A percentile compares a stretch with the other conserved stretches of the same genome.
Conservation (phyloP, 495 filamentous ascomycete species). For the Hypoxylon lenormandii region DNA sequence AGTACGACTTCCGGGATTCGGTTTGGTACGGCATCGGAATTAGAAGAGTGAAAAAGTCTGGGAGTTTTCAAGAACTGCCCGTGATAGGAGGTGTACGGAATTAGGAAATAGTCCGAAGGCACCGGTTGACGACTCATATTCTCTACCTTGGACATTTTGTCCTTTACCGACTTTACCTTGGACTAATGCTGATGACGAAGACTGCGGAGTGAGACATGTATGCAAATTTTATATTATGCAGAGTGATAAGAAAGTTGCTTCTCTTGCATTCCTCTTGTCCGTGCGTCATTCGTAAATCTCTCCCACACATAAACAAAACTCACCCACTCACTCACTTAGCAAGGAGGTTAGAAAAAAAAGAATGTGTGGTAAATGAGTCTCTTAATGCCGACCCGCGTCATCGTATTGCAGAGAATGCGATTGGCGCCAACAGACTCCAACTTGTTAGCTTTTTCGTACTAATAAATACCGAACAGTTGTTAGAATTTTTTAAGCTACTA, state of each 20-base stretch:
- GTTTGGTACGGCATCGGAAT: conserved; percentile 6
- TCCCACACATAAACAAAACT: not conserved
- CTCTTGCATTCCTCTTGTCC: not conserved
- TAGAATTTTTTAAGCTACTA: not conserved
- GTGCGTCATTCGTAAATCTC: not conserved
- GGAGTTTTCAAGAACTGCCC: too few species aligned
- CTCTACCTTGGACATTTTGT: not conserved
- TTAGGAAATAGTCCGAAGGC: conserved; percentile 13
- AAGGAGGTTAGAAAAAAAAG: not conserved
- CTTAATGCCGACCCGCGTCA: not conserved
- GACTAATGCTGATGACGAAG: conserved; percentile 11
- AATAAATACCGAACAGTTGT: conserved; percentile 13
- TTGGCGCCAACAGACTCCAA: conserved; percentile 15
- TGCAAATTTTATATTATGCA: not conserved
- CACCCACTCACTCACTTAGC: not conserved
- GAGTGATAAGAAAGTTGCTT: not conserved
- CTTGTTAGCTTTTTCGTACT: conserved; percentile 23
- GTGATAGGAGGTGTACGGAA: conserved; percentile 1
- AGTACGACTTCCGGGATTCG: conserved; percentile 16
- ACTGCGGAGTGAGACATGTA: not conserved
- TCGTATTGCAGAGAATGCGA: conserved; percentile 19
- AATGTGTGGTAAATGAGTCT: too few species aligned
- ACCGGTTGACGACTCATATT: not conserved
- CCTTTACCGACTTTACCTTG: conserved; percentile 42
- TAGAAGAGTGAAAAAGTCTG: too few species aligned